Evolutionary conservation across 306 rosid species (phyloP).

Genomic region (Parietaria judaica): DNA sequence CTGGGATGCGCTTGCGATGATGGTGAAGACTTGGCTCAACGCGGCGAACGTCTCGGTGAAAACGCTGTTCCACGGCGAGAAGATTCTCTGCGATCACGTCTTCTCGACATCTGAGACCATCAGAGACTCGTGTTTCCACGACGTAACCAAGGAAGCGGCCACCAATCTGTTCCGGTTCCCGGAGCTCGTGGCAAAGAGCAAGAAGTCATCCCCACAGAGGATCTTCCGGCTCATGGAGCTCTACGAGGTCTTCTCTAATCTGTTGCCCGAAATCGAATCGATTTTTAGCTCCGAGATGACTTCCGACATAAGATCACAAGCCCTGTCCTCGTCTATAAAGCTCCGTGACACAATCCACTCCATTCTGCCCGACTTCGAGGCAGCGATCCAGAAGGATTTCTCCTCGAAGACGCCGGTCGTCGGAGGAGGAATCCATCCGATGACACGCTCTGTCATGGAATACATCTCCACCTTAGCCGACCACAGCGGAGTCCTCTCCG

Average conservation of each 20-base stretch:
- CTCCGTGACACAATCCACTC: constrained; percentile 30
- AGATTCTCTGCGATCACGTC: constrained; percentile 37
- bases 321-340: constrained; percentile 23
- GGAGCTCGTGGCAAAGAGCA: constrained; percentile 22
- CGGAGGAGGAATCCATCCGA: constrained; percentile 45
- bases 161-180: constrained; percentile 34
- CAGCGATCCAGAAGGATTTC: constrained; percentile 28
- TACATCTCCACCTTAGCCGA: constrained; percentile 34
- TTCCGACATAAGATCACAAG: constrained; percentile 25
- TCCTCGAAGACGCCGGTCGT: constrained; percentile 21
- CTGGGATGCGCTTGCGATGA: constrained; percentile 19
- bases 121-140: constrained; percentile 36
- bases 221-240: constrained; percentile 34
- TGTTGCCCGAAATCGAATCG: constrained; percentile 34
- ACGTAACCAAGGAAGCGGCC: constrained; percentile 38
- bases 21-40: constrained; percentile 30
- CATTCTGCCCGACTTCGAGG: constrained; percentile 30
- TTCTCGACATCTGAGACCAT: constrained; percentile 34
- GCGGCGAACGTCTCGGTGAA: constrained; percentile 32
- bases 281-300: constrained; percentile 32
- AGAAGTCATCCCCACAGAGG: constrained; percentile 27
- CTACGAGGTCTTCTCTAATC: constrained; percentile 29
- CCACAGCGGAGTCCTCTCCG: constrained; percentile 22
- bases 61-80: constrained; percentile 35
- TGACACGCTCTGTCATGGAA: constrained; percentile 29